Evolutionary conservation across 768 basidiomycete species (phyloP), one percentile per base, ranked within the genome.

Genomic region (Xanthoconium stramineum): DNA sequence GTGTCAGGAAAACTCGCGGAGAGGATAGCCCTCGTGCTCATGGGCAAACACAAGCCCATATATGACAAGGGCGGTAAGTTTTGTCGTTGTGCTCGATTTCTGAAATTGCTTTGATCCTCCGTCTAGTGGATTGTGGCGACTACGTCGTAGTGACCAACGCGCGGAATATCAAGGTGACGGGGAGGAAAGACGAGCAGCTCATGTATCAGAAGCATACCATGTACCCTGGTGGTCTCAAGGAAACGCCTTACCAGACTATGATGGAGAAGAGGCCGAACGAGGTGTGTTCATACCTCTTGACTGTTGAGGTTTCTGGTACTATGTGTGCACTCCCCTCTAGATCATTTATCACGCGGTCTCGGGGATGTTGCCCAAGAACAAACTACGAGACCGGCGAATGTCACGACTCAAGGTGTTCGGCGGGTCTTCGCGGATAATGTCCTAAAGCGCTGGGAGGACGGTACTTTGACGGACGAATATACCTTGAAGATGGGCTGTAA

Each of bases 41-140:
- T 98, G 96, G 97, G 96, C 68, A 99, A 98, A 75, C 94, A 98
- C 73, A 99, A 98, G 69, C 95, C 96, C 7, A 92, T 95, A 39
- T 98, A 91, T 65, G 94, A 98, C 74, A 93, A 92, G 11, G 82
- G 88, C 61, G 83, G 96, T 94, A 59, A 56, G 88, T n/a, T n/a
- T n/a, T 75, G 15, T 33, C 14, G 29, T 38, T 13, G 17, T 29
- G 13, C 36, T 24, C 2, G 10, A 2, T 12, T 2, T 48, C 3
- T n/a, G 9, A 24, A 13, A 37, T 3, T 15, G n/a, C 19, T 19
- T 44, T 59, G 40, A 62, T 24, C 10, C 4, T 17, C 6, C 47
- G n/a, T 51, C 1, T 59, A 97, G 96, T 90, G 61, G 97, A 99
- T 74, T 94, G 92, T 53, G 97, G 97, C 10, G 97, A 99, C 83